phyloP scores from a whole-genome alignment of 345 rosid genomes.

The Ailanthus altissimus region DNA sequence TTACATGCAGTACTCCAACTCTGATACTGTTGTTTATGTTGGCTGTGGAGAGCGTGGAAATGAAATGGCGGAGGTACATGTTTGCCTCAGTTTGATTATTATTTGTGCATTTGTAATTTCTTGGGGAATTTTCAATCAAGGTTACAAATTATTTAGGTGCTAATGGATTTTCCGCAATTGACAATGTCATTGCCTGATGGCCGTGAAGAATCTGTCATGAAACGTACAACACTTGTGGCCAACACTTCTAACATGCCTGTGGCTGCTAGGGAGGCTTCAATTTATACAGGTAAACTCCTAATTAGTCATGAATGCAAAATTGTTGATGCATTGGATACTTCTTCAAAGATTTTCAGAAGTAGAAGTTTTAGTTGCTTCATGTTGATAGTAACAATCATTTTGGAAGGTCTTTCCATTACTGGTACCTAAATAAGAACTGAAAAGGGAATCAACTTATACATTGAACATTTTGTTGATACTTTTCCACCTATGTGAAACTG shows the following conservation, averaged over 20 bases:
- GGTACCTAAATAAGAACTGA: not conserved
- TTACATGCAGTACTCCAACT: slow-evolving; percentile 86
- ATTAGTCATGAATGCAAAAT: not conserved
- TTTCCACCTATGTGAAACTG: slow-evolving; percentile 12
- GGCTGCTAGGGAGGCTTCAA: slow-evolving; percentile 99
- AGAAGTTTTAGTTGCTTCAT: not conserved
- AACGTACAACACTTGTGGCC: slow-evolving; percentile 98
- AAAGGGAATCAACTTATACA: not conserved
- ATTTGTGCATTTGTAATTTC: not conserved
- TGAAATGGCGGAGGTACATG: slow-evolving; percentile 97
- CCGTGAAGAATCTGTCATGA: slow-evolving; percentile 99
- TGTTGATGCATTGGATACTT: not conserved
- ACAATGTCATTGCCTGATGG: slow-evolving; percentile 99
- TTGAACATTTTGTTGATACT: slow-evolving; percentile 4
- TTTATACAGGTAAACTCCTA: slow-evolving; percentile 72
- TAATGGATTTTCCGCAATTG: slow-evolving; percentile 99
- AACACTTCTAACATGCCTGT: slow-evolving; percentile 99
- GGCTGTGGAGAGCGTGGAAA: slow-evolving; percentile 99
- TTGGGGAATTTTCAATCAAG: slow-evolving; percentile 14
- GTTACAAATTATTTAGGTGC: slow-evolving; percentile 57
- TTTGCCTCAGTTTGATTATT: slow-evolving; percentile 19
- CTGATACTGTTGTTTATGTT: slow-evolving; percentile 96
- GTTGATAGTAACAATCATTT: not conserved
- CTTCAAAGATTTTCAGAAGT: slow-evolving; percentile 2
- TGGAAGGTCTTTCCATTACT: not conserved